phyloP scores from a whole-genome alignment of 371 early-diverging fungal species.

The Mortierella sp. region DNA sequence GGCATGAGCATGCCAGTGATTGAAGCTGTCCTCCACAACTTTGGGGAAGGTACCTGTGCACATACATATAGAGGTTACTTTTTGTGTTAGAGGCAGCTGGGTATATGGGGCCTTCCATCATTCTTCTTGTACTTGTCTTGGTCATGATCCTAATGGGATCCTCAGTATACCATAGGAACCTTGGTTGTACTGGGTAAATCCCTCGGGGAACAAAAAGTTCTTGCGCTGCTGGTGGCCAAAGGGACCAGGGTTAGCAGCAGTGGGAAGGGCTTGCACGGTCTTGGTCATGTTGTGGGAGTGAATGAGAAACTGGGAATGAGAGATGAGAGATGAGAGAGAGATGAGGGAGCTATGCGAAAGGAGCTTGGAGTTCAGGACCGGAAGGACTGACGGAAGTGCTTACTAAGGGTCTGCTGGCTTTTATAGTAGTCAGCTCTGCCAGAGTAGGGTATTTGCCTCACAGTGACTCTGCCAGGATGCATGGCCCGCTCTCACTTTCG shows the following conservation, averaged over 20 bases:
- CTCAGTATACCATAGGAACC: conserved; percentile 55
- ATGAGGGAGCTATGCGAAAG: not conserved
- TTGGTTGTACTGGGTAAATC: conserved; percentile 57
- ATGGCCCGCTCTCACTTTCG: too few relatives aligned
- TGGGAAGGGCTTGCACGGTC: conserved; percentile 14
- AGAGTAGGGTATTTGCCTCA: too few relatives aligned
- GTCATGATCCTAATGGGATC: not conserved
- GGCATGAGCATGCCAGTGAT: conserved; percentile 16
- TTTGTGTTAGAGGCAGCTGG: not conserved
- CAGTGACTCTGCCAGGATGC: too few relatives aligned
- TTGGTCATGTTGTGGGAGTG: not conserved
- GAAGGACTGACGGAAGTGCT: too few relatives aligned
- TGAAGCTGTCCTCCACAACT: conserved; percentile 26
- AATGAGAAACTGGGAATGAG: not conserved
- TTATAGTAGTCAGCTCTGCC: too few relatives aligned
- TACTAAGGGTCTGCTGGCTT: too few relatives aligned
- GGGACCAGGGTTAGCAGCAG: conserved; percentile 41
- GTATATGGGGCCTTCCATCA: not conserved
- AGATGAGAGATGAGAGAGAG: not conserved
- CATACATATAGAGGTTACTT: not conserved
- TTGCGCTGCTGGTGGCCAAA: conserved; percentile 53
- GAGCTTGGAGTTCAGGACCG: not conserved
- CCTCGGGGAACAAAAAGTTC: conserved; percentile 55
- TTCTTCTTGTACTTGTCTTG: not conserved
- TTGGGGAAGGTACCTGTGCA: conserved; percentile 38